phyloP scores from a whole-genome alignment of 768 basidiomycete species.

The Mycena amicta region DNA sequence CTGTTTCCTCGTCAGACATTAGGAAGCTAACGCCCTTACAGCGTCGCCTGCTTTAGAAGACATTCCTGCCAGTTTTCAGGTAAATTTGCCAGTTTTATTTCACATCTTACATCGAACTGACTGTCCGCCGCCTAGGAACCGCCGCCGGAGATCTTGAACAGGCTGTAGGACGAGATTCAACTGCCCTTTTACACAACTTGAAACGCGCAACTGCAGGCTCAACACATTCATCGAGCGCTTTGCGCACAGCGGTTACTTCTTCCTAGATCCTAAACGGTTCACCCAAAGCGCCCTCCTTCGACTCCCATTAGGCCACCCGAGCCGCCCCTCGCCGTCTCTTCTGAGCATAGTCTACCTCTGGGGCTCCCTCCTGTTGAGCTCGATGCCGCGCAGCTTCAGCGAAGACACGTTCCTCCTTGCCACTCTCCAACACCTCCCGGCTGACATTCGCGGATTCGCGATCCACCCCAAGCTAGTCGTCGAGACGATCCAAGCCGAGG shows the following conservation, averaged over 20 bases:
- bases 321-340: constrained; percentile 51
- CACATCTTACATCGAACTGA: no score
- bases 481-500: constrained; percentile 54
- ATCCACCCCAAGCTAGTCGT: constrained; percentile 35
- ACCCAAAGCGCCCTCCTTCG: constrained; percentile 49
- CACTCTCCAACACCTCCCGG: constrained; percentile 6
- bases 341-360: constrained; percentile 54
- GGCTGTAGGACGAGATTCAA: not conserved
- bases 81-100: not conserved
- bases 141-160: not conserved
- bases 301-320: constrained; percentile 49
- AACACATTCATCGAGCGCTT: constrained; percentile 7
- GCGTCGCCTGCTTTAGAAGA: no score
- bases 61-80: not conserved
- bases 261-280: constrained; percentile 43
- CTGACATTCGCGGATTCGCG: not conserved
- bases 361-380: constrained; percentile 52
- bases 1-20: not conserved
- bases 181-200: not conserved
- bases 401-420: constrained; percentile 1
- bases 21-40: not conserved
- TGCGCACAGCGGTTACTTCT: constrained; percentile 8
- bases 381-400: constrained; percentile 27
- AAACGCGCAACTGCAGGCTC: not conserved
- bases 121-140: not conserved